These are phyloP conservation scores for Fusarium sambucinum DNA, from an alignment of 2,329 filamentous ascomycete species.

Conservation along the genomic window DNA sequence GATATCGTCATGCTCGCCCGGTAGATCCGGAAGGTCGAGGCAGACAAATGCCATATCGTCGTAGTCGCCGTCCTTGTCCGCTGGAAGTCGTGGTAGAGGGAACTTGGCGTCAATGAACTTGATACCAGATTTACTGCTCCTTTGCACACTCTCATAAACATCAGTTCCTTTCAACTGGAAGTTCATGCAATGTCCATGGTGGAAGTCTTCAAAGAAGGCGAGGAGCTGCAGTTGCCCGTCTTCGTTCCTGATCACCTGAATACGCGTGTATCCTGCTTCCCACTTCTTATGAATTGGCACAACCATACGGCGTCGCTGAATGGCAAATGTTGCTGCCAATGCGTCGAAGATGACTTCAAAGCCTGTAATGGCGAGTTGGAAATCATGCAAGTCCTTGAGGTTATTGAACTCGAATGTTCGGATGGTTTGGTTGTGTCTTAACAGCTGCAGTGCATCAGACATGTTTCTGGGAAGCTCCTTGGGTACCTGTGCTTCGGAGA, in stretches of 20 bases:
- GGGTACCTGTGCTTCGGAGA: constrained; percentile 75
- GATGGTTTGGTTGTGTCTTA: constrained; percentile 71
- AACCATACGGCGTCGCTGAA: constrained; percentile 87
- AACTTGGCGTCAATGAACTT: constrained; percentile 93
- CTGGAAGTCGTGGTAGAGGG: constrained; percentile 75
- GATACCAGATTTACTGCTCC: constrained; percentile 75
- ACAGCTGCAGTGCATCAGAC: constrained; percentile 70
- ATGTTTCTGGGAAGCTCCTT: constrained; percentile 74
- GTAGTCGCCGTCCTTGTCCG: constrained; percentile 63
- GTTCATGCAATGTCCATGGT: constrained; percentile 88
- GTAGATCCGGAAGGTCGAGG: constrained; percentile 87
- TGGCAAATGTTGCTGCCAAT: constrained; percentile 79
- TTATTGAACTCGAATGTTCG: constrained; percentile 78
- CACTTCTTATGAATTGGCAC: constrained; percentile 95
- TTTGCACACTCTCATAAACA: constrained; percentile 77
- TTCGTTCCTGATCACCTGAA: constrained; percentile 80
- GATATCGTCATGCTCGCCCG: constrained; percentile 93
- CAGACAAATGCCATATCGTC: constrained; percentile 81
- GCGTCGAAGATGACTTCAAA: constrained; percentile 81
- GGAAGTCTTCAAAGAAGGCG: constrained; percentile 90
- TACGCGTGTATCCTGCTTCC: constrained; percentile 82
- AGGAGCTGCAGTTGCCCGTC: constrained; percentile 81
- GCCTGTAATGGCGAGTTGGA: constrained; percentile 83
- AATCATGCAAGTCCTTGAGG: constrained; percentile 77
- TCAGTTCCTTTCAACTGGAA: constrained; percentile 89